Evolutionary conservation across 148 eudicot genomes (phyloP).

Genomic region (Rhododendron kiyosumense): DNA sequence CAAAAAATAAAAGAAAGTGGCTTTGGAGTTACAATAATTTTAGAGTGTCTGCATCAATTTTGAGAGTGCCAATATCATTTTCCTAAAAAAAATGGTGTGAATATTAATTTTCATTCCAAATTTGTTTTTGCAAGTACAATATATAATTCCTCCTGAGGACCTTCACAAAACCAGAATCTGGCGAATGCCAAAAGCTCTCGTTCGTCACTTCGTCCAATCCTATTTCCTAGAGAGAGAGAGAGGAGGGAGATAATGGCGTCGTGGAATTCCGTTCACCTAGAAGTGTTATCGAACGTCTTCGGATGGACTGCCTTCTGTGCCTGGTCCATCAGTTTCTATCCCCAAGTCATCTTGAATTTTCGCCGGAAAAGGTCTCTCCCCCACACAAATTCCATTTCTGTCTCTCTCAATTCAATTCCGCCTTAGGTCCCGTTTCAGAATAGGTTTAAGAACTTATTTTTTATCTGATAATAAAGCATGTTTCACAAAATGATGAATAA

Average conservation of each 20-base stretch:
- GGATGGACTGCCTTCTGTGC: slow-evolving; percentile 87
- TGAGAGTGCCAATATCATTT: no score
- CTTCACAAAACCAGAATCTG: not conserved
- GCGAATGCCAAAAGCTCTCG: not conserved
- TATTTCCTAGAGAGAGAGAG: not conserved
- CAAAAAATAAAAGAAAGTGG: no score
- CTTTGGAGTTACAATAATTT: no score
- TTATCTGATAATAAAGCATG: no score
- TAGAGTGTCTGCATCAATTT: no score
- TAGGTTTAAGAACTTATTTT: no score
- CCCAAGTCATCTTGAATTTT: slow-evolving; percentile 71
- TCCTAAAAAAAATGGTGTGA: no score
- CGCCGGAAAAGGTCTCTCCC: slow-evolving; percentile 66
- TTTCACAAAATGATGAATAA: no score
- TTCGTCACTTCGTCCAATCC: not conserved
- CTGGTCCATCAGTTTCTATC: slow-evolving; percentile 86
- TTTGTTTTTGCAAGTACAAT: no score
- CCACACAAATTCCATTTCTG: not conserved
- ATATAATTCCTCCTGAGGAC: no score
- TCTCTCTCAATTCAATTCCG: not conserved
- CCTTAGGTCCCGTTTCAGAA: no score
- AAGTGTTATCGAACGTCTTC: slow-evolving; percentile 47
- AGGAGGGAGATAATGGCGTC: slow-evolving; percentile 35
- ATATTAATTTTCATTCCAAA: no score
- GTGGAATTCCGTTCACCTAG: slow-evolving; percentile 58